Conservation (phyloP, 441 rosid species). For the Euphorbia celastroides region DNA sequence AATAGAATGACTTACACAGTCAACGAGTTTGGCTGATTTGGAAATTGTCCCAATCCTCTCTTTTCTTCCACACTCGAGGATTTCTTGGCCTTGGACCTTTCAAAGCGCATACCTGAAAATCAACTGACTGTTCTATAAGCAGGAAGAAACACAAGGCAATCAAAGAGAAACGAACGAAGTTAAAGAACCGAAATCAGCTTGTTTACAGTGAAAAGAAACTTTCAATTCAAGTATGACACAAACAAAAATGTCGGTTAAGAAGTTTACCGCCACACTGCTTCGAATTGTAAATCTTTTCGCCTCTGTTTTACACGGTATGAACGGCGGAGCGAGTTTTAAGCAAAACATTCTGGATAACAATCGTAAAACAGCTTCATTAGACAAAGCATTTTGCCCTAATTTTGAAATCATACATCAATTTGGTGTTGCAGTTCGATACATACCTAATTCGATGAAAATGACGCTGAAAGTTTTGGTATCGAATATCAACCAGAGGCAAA, state of each 20-base stretch:
- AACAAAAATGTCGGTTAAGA: neutral
- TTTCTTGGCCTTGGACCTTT: conserved; percentile 92
- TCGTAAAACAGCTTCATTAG: neutral
- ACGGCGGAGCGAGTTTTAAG: conserved; percentile 44
- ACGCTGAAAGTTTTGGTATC: neutral
- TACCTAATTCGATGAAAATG: neutral
- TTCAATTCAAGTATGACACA: neutral
- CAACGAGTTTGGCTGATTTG: conserved; percentile 69
- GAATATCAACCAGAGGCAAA: neutral
- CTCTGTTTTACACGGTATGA: conserved; percentile 35
- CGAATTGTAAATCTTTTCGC: conserved; percentile 21
- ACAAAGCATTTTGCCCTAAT: neutral
- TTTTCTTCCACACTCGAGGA: conserved; percentile 91
- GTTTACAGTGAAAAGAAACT: neutral
- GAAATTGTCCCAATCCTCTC: conserved; percentile 72
- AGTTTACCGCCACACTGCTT: conserved; percentile 48
- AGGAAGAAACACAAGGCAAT: neutral
- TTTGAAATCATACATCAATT: neutral
- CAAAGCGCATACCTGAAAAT: conserved; percentile 64
- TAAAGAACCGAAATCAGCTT: neutral
- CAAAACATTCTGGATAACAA: conserved; percentile 47
- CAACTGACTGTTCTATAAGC: neutral
- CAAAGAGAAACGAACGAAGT: neutral
- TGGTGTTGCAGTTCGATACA: neutral
- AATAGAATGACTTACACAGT: conserved; percentile 40